A percentile compares a stretch with the other conserved stretches of the same genome.
These are phyloP conservation scores for Zelonia costaricensis DNA, from an alignment of 208 protist genomes.

Conservation along the genomic window DNA sequence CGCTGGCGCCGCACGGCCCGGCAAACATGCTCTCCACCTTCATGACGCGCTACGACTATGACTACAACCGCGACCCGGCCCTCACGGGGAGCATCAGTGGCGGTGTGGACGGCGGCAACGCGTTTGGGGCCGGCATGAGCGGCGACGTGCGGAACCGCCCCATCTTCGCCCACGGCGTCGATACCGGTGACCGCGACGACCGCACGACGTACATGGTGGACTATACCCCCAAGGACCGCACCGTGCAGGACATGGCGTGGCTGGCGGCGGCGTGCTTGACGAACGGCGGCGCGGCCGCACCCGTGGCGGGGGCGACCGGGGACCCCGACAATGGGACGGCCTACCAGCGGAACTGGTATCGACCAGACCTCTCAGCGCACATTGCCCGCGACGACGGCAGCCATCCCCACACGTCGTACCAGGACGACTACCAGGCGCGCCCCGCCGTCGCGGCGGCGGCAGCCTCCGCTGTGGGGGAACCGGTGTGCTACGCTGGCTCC, in stretches of 20 bases:
- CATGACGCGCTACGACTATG: slow-evolving; percentile 90
- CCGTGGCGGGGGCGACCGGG: not conserved
- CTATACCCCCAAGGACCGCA: slow-evolving; percentile 43
- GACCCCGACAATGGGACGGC: slow-evolving; percentile 14
- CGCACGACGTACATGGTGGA: slow-evolving; percentile 60
- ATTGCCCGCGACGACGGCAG: slow-evolving; percentile 27
- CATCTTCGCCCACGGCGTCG: slow-evolving; percentile 49
- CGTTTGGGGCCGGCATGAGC: slow-evolving; percentile 39
- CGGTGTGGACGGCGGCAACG: slow-evolving; percentile 1
- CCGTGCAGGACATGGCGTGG: slow-evolving; percentile 22
- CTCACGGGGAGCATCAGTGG: not conserved
- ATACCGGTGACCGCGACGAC: slow-evolving; percentile 23
- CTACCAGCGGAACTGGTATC: slow-evolving; percentile 29
- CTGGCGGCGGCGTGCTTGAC: slow-evolving; percentile 9
- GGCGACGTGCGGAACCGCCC: slow-evolving; percentile 77
- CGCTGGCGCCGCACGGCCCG: slow-evolving; percentile 53
- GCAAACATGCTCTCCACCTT: slow-evolving; percentile 78
- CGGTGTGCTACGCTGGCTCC: slow-evolving; percentile 56
- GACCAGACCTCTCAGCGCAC: slow-evolving; percentile 29
- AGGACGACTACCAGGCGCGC: slow-evolving; percentile 42
- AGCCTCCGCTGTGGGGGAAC: slow-evolving; percentile 14
- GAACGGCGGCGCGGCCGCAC: slow-evolving; percentile 6
- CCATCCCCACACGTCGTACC: slow-evolving; percentile 66
- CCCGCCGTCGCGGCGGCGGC: not conserved
- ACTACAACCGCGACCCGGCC: slow-evolving; percentile 71